These are phyloP conservation scores for Cornus controversa DNA, from an alignment of 148 eudicot genomes.

Conservation along the genomic window DNA sequence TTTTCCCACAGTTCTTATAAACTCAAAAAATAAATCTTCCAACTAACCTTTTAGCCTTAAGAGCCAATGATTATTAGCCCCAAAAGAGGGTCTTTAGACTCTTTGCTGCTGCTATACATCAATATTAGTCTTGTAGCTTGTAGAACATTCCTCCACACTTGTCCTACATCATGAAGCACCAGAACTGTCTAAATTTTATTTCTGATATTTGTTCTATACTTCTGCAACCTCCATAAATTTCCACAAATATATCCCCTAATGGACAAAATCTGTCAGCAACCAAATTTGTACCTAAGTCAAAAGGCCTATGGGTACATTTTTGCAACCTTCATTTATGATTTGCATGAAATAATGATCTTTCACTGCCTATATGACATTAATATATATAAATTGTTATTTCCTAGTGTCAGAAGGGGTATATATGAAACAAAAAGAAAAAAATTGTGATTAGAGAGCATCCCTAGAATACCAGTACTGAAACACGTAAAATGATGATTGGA, in stretches of 20 bases:
- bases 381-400: neutral
- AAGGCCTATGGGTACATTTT: neutral
- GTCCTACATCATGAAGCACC: too few species aligned
- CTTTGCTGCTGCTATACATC: too few species aligned
- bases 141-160: too few species aligned
- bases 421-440: too few species aligned
- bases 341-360: constrained; percentile 1
- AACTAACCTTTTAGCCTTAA: too few species aligned
- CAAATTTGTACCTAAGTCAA: neutral
- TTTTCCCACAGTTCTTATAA: too few species aligned
- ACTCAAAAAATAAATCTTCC: too few species aligned
- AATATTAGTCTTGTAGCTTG: too few species aligned
- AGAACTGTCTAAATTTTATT: neutral
- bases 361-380: neutral
- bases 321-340: neutral
- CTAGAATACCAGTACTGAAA: neutral
- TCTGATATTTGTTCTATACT: neutral
- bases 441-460: neutral
- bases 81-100: too few species aligned
- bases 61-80: too few species aligned
- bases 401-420: neutral
- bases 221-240: neutral
- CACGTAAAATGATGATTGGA: neutral
- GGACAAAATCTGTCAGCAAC: neutral
- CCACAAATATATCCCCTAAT: neutral